Conservation (phyloP, 805 yeast genomes). For the Wickerhamomyces kurtzmanii region DNA sequence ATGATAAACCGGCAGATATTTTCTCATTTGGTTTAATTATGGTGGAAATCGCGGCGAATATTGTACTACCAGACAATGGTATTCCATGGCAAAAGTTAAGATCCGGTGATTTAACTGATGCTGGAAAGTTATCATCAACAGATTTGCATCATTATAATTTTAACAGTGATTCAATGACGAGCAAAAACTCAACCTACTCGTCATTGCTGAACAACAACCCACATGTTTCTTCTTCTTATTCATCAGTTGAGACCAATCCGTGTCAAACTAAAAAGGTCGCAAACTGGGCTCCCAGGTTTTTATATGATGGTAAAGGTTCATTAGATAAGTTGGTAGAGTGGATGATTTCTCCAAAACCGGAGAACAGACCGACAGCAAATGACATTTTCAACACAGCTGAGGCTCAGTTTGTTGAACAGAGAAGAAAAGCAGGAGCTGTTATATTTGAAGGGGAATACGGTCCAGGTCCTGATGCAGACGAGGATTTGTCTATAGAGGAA, state of each 20-base stretch:
- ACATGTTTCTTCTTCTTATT: constrained; percentile 16
- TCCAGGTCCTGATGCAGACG: constrained; percentile 47
- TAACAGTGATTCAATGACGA: constrained; percentile 12
- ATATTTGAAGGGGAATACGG: constrained; percentile 96
- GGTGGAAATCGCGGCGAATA: constrained; percentile 94
- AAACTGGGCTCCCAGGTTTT: constrained; percentile 79
- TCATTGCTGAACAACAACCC: constrained; percentile 13
- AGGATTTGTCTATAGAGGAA: constrained; percentile 11
- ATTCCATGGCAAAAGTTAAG: constrained; percentile 93
- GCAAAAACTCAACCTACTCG: constrained; percentile 13
- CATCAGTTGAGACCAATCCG: constrained; percentile 12
- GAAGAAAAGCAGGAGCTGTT: constrained; percentile 87
- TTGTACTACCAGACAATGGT: constrained; percentile 91
- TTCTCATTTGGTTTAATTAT: constrained; percentile 91
- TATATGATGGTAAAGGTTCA: constrained; percentile 60
- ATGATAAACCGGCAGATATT: constrained; percentile 88
- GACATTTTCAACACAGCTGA: constrained; percentile 65
- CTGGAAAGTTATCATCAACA: constrained; percentile 74
- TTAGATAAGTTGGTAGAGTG: constrained; percentile 74
- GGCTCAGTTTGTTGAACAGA: constrained; percentile 63
- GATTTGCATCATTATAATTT: constrained; percentile 32
- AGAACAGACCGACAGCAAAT: constrained; percentile 69
- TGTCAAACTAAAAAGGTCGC: constrained; percentile 36
- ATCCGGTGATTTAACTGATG: constrained; percentile 92
- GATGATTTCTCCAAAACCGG: constrained; percentile 85